These are phyloP conservation scores for Schizochytrium sp. DNA, from an alignment of 108 stramenopile genomes.

Conservation along the genomic window DNA sequence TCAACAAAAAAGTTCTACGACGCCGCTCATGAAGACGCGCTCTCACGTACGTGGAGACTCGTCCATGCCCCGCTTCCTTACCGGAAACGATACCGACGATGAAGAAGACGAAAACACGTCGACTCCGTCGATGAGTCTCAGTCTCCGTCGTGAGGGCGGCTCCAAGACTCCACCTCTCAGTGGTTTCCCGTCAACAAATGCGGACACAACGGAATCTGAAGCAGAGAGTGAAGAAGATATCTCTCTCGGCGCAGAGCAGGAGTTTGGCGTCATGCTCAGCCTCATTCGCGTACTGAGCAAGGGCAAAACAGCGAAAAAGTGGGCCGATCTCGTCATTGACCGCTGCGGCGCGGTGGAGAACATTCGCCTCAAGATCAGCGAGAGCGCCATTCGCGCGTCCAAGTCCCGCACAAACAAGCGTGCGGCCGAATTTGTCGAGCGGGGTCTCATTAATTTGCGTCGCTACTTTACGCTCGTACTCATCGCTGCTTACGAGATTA, in stretches of 20 bases:
- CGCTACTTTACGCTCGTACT: background rate
- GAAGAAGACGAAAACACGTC: background rate
- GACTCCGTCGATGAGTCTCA: background rate
- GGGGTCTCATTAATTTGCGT: background rate
- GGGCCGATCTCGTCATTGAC: slow-evolving; percentile 8
- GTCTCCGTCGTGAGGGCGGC: background rate
- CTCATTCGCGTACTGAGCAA: background rate
- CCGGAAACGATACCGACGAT: background rate
- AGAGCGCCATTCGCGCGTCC: background rate
- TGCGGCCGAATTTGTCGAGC: slow-evolving; percentile 4
- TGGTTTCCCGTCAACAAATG: background rate
- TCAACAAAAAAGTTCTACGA: background rate
- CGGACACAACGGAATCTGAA: background rate
- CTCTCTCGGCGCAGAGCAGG: background rate
- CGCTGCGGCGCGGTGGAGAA: slow-evolving; percentile 6
- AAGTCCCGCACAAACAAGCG: background rate
- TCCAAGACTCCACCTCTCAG: background rate
- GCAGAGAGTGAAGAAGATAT: background rate
- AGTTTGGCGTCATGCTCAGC: slow-evolving; percentile 7
- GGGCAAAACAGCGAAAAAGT: slow-evolving; percentile 1
- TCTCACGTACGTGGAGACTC: background rate
- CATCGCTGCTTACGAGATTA: background rate
- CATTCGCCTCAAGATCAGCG: background rate
- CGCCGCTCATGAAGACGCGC: background rate
- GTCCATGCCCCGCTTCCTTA: background rate